A percentile compares a stretch with the other conserved stretches of the same genome.
phyloP scores from a whole-genome alignment of 345 rosid genomes.

The Atalantia buxifolia region DNA sequence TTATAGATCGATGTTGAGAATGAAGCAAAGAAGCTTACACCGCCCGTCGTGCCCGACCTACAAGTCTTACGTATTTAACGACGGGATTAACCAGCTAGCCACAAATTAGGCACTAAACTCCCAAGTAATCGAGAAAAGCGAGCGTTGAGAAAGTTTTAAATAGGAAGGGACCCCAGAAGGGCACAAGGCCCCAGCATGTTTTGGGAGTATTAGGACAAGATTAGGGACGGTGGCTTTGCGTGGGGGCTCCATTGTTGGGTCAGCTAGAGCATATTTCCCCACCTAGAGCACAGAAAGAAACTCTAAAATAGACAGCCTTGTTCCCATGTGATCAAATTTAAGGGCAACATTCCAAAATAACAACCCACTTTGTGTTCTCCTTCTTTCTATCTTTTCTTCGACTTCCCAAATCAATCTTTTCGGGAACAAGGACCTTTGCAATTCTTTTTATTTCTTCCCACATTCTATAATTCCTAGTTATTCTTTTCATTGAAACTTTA shows the following conservation, averaged over 20 bases:
- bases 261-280: slow-evolving; percentile 58
- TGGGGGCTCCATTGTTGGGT: slow-evolving; percentile 58
- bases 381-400: neutral
- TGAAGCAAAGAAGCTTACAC: too few relatives aligned
- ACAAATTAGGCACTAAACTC: neutral
- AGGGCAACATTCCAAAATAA: slow-evolving; percentile 66
- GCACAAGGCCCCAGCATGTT: slow-evolving; percentile 63
- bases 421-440: slow-evolving; percentile 23
- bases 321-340: slow-evolving; percentile 80
- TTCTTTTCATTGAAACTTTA: neutral
- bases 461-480: neutral
- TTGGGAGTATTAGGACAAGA: slow-evolving; percentile 64
- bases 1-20: too few relatives aligned
- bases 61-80: too few relatives aligned
- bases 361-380: slow-evolving; percentile 21
- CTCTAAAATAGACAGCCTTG: slow-evolving; percentile 65
- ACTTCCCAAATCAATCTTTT: slow-evolving; percentile 34
- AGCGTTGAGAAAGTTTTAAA: slow-evolving; percentile 15
- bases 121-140: neutral
- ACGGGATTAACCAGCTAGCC: neutral
- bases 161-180: slow-evolving; percentile 28
- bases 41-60: too few relatives aligned
- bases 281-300: slow-evolving; percentile 42
- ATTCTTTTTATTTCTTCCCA: neutral
- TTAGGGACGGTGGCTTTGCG: slow-evolving; percentile 38